These are phyloP conservation scores for Chrysanthemum lavandulifolium DNA, from an alignment of 129 eudicot species.

Conservation along the genomic window DNA sequence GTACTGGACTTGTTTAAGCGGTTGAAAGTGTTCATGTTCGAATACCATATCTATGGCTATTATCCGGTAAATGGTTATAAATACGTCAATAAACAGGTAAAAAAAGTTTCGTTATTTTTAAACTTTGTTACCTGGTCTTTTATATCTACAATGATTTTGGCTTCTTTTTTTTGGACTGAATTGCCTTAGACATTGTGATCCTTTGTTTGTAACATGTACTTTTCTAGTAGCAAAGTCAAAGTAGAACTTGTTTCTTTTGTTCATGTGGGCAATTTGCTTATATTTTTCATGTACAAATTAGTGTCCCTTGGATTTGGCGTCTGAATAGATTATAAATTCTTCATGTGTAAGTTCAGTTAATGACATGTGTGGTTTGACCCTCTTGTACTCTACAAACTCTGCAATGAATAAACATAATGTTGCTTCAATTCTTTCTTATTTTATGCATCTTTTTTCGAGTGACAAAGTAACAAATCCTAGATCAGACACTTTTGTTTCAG, in stretches of 20 bases:
- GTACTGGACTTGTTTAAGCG: slow-evolving; percentile 20
- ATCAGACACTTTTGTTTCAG: too few species aligned
- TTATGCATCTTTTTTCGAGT: background rate
- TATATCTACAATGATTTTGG: background rate
- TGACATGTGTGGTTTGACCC: slow-evolving; percentile 34
- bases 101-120: slow-evolving; percentile 14
- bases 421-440: slow-evolving; percentile 15
- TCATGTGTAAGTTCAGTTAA: slow-evolving; percentile 24
- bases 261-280: slow-evolving; percentile 29
- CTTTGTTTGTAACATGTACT: slow-evolving; percentile 22
- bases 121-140: slow-evolving; percentile 8
- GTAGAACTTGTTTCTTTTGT: background rate
- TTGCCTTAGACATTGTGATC: slow-evolving; percentile 26
- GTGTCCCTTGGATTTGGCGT: slow-evolving; percentile 40
- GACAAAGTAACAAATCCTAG: too few species aligned
- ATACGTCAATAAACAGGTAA: slow-evolving; percentile 23
- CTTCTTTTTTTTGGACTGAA: slow-evolving; percentile 6
- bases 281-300: slow-evolving; percentile 36
- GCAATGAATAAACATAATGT: slow-evolving; percentile 23
- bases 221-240: slow-evolving; percentile 26
- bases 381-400: slow-evolving; percentile 16
- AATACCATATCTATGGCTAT: background rate
- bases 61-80: background rate
- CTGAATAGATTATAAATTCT: slow-evolving; percentile 29
- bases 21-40: background rate